A percentile compares a stretch with the other conserved stretches of the same genome.
Conservation (phyloP, 2,329 filamentous ascomycete genomes). For the Parascedosporium putredinis region DNA sequence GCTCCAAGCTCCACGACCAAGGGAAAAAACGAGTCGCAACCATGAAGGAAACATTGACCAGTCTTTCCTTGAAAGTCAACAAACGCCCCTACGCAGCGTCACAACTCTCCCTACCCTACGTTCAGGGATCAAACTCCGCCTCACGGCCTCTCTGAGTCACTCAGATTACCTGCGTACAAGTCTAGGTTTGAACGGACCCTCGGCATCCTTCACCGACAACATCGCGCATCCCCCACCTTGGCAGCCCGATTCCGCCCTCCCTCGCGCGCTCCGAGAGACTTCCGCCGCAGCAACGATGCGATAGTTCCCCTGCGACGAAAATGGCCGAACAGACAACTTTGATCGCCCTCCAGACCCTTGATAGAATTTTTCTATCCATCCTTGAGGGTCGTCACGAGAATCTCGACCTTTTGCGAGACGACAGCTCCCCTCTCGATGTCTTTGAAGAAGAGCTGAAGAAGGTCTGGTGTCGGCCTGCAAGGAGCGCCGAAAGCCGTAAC, state of each 20-base stretch:
- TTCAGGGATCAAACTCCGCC: neutral
- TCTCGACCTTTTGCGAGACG: conserved; percentile 53
- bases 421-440: conserved; percentile 58
- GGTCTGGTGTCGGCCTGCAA: conserved; percentile 64
- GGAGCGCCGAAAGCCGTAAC: conserved; percentile 66
- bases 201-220: no score
- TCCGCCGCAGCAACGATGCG: conserved; percentile 24
- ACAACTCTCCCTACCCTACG: neutral
- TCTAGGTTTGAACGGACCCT: no score
- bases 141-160: neutral
- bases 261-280: neutral
- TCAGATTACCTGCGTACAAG: no score
- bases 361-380: conserved; percentile 72
- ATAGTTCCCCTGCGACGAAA: conserved; percentile 29
- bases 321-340: conserved; percentile 70
- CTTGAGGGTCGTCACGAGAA: conserved; percentile 53
- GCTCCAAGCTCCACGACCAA: neutral
- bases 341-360: conserved; percentile 70
- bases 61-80: neutral
- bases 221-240: neutral
- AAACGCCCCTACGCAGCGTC: neutral
- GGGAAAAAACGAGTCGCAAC: conserved; percentile 1
- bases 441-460: conserved; percentile 62
- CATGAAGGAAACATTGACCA: neutral
- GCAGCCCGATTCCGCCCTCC: no score